Evolutionary conservation across 192 early-diverging fungal genomes (phyloP), one percentile per base, ranked within the genome.

Genomic region (Gryganskiella cystojenkinii): DNA sequence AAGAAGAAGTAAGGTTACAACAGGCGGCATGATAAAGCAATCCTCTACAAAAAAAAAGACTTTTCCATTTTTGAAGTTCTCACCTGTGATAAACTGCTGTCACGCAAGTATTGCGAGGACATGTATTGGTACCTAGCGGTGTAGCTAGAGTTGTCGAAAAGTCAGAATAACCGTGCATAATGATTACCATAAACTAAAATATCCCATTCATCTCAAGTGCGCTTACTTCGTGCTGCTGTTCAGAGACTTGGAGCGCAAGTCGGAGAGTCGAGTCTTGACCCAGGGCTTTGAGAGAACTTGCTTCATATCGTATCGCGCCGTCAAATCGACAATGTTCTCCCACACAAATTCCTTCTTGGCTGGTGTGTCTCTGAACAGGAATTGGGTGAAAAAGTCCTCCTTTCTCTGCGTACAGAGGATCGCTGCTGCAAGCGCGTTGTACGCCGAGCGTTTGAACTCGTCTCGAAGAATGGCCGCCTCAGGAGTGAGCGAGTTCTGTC

Each of bases 51-150:
- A 40, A 31, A 9, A 9, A 11, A 40, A 40, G 13, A 55, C 30
- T 27, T 33, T 13, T 47, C 10, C 53, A n/a, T 24, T 30, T 19
- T 15, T n/a, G 50, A 11, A 15, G 69, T 24, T 20, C 35, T 61
- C 53, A 87, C 85, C 80, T 87, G 86, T 31, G 86, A 88, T 31
- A 91, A 56, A 64, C 88, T 89, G 65, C 86, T 89, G 28, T 88
- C 89, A 8, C 80, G 67, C 22, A 91, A 64, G 60, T 81, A 89
- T 56, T 88, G 87, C 3, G 87, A 87, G 3, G 86, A 85, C 33
- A 88, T 59, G 61, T 90, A 85, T 30, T 84, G 80, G 43, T 59
- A 69, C n/a, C 63, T 64, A 4, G 63, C 34, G 47, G 7, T 64
- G 35, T 44, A 59, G 15, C 74, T 78, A n/a, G n/a, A n/a, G n/a